Percentiles rank a stretch among this genome's conserved stretches.
phyloP scores from a whole-genome alignment of 805 yeast genomes.

The Candida insectorum region DNA sequence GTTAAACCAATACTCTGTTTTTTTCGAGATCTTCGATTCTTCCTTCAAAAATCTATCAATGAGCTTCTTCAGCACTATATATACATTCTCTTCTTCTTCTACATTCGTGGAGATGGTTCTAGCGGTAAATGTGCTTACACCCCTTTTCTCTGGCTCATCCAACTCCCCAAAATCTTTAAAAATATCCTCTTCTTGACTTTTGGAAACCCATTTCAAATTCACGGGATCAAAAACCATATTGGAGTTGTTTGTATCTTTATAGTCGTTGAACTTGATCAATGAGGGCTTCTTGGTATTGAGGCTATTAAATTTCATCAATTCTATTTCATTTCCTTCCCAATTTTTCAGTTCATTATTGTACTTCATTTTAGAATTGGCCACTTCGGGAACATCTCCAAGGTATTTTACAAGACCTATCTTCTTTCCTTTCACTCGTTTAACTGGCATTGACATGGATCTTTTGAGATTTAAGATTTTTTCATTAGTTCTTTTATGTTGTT shows the following conservation, averaged over 20 bases:
- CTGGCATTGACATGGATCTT: slow-evolving; percentile 11
- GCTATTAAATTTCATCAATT: slow-evolving; percentile 48
- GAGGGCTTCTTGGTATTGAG: slow-evolving; percentile 30
- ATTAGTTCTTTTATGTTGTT: slow-evolving; percentile 12
- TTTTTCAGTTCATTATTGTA: slow-evolving; percentile 48
- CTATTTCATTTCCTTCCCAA: slow-evolving; percentile 70
- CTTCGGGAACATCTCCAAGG: slow-evolving; percentile 19
- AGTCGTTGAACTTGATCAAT: slow-evolving; percentile 30
- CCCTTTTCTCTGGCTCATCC: slow-evolving; percentile 16
- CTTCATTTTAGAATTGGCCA: slow-evolving; percentile 37
- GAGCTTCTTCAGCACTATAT: slow-evolving; percentile 22
- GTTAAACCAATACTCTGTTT: slow-evolving; percentile 37
- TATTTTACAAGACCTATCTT: slow-evolving; percentile 31
- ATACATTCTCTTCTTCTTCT: slow-evolving; percentile 23
- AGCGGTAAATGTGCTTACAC: slow-evolving; percentile 35
- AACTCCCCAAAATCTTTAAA: slow-evolving; percentile 51
- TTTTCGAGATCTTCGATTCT: slow-evolving; percentile 30
- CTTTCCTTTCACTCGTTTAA: slow-evolving; percentile 5
- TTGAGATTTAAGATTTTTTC: slow-evolving; percentile 10
- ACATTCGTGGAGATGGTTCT: slow-evolving; percentile 30
- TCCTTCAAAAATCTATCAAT: slow-evolving; percentile 32
- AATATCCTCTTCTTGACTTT: slow-evolving; percentile 39
- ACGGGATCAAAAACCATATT: slow-evolving; percentile 61
- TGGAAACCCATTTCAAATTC: slow-evolving; percentile 56
- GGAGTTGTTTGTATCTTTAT: slow-evolving; percentile 10